These are phyloP conservation scores for Mycena citricolor DNA, from an alignment of 1,284 basidiomycete genomes.

Conservation along the genomic window DNA sequence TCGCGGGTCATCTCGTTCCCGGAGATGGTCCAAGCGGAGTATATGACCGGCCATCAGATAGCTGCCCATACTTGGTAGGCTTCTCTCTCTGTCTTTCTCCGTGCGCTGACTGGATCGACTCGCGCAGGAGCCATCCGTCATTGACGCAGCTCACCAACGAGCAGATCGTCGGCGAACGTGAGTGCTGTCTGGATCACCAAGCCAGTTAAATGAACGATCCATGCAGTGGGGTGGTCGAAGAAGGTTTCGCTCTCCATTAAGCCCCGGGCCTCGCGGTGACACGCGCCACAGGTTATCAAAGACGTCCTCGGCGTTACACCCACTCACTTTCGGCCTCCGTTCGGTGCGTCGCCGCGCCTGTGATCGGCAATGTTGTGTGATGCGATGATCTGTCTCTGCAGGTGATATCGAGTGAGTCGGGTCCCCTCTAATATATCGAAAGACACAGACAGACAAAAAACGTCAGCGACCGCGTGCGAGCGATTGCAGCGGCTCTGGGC, in stretches of 20 bases:
- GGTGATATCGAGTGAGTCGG: slow-evolving; percentile 66
- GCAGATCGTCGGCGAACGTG: slow-evolving; percentile 77
- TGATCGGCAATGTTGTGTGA: not conserved
- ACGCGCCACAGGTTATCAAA: slow-evolving; percentile 73
- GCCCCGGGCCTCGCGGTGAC: too few relatives aligned
- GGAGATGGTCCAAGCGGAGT: slow-evolving; percentile 57
- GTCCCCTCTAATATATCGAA: not conserved
- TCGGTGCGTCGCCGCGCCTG: slow-evolving; percentile 18
- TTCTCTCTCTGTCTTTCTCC: not conserved
- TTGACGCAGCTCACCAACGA: slow-evolving; percentile 81
- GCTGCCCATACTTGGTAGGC: slow-evolving; percentile 67
- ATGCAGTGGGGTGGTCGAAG: slow-evolving; percentile 72
- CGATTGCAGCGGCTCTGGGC: slow-evolving; percentile 70
- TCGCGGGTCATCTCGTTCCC: slow-evolving; percentile 59
- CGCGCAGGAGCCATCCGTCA: slow-evolving; percentile 41
- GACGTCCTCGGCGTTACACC: slow-evolving; percentile 75
- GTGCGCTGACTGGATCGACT: not conserved
- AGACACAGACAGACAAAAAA: too few relatives aligned
- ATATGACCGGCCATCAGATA: slow-evolving; percentile 71
- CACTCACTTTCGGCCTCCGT: slow-evolving; percentile 65
- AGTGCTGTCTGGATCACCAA: slow-evolving; percentile 1
- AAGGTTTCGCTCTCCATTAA: too few relatives aligned
- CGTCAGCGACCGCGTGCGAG: slow-evolving; percentile 80
- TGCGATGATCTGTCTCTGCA: slow-evolving; percentile 3
- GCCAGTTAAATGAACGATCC: not conserved